phyloP scores from a whole-genome alignment of 352 stramenopile genomes.

The Globisporangium uncinulatum region DNA sequence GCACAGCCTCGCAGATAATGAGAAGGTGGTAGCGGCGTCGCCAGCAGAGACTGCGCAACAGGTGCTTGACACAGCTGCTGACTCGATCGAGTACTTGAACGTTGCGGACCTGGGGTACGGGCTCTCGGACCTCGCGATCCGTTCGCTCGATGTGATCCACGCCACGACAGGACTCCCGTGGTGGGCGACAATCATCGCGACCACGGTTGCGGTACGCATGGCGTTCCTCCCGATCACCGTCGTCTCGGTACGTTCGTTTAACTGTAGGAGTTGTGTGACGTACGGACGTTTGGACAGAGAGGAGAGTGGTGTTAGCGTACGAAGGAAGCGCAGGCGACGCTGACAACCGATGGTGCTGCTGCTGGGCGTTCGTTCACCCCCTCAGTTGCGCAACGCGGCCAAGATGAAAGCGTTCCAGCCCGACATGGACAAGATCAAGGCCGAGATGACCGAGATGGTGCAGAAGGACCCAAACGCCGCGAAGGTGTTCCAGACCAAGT shows the following conservation, averaged over 20 bases:
- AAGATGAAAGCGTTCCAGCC: constrained; percentile 82
- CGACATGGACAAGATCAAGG: constrained; percentile 78
- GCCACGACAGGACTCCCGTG: constrained; percentile 75
- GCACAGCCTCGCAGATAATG: constrained; percentile 31
- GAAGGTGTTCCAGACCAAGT: constrained; percentile 59
- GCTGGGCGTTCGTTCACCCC: not conserved
- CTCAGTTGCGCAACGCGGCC: constrained; percentile 74
- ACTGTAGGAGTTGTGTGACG: too few species aligned
- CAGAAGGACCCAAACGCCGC: constrained; percentile 43
- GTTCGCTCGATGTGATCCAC: constrained; percentile 69
- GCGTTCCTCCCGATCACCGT: constrained; percentile 73
- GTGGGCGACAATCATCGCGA: constrained; percentile 84
- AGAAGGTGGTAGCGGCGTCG: constrained; percentile 38
- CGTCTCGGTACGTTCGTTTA: constrained; percentile 46
- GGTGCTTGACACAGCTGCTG: constrained; percentile 37
- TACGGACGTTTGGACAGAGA: too few species aligned
- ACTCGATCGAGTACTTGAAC: constrained; percentile 42
- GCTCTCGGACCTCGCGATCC: constrained; percentile 71
- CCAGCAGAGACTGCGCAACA: constrained; percentile 39
- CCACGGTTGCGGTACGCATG: constrained; percentile 70
- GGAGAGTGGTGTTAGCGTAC: too few species aligned
- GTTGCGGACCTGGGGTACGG: constrained; percentile 62
- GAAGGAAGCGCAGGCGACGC: too few species aligned
- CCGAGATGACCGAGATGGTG: constrained; percentile 52
- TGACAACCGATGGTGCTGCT: not conserved